Conservation (phyloP, 2,329 filamentous ascomycete species). For the Xylariaceae sp. region DNA sequence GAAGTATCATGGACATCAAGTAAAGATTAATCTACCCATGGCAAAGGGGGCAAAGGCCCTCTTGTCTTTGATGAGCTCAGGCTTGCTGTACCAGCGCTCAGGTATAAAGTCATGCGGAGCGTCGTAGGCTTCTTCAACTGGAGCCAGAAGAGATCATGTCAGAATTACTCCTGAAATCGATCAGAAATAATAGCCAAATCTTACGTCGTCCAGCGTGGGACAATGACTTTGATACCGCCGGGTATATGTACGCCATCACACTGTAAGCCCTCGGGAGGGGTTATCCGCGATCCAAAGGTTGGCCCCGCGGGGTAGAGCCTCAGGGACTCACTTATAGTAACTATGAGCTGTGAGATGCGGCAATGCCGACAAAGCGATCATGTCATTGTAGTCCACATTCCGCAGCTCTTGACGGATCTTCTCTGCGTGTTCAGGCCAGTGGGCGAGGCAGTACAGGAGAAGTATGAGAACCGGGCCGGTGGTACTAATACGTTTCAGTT, state of each 20-base stretch:
- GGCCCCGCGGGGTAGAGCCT: background rate
- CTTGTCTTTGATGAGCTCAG: background rate
- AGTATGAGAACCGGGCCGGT: too few species aligned
- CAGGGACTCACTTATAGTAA: constrained; percentile 4
- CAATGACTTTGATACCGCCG: background rate
- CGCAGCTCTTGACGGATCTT: background rate
- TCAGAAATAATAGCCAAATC: too few species aligned
- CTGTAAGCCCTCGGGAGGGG: background rate
- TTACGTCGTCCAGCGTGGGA: too few species aligned
- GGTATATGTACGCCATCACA: background rate
- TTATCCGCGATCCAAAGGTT: background rate
- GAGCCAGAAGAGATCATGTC: too few species aligned
- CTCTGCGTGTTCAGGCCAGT: background rate
- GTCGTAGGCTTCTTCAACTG: background rate
- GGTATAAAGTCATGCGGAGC: background rate
- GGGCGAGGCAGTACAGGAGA: background rate
- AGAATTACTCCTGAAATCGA: too few species aligned
- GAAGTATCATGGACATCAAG: background rate
- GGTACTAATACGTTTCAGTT: too few species aligned
- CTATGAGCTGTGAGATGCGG: constrained; percentile 7
- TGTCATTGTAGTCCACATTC: constrained; percentile 1
- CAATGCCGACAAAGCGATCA: background rate
- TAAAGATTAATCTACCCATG: background rate
- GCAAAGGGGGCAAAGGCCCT: background rate
- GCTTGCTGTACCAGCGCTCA: background rate